A percentile compares a stretch with the other conserved stretches of the same genome.
Conservation (phyloP, 345 rosid genomes). For the Pugionium cornutum region DNA sequence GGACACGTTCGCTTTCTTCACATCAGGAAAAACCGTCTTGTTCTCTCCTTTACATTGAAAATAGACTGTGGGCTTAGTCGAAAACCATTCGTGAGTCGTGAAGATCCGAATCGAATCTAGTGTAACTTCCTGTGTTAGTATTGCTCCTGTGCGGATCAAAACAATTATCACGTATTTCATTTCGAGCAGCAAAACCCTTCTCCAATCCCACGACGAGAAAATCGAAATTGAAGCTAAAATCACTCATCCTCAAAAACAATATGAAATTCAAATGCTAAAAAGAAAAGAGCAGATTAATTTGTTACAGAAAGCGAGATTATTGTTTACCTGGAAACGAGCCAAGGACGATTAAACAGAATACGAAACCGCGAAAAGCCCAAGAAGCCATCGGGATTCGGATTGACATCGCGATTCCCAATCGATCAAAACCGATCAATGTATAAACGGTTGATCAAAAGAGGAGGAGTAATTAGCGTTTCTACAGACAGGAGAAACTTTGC, state of each 20-base stretch:
- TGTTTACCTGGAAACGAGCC: slow-evolving; percentile 35
- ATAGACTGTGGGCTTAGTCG: slow-evolving; percentile 53
- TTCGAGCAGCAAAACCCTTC: not conserved
- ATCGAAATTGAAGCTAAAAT: slow-evolving; percentile 8
- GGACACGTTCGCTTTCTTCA: slow-evolving; percentile 40
- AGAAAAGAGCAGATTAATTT: slow-evolving; percentile 6
- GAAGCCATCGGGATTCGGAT: slow-evolving; percentile 17
- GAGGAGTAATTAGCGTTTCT: slow-evolving; percentile 7
- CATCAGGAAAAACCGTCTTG: slow-evolving; percentile 57
- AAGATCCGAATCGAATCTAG: slow-evolving; percentile 56
- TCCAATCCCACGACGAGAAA: not conserved
- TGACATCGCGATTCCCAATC: slow-evolving; percentile 32
- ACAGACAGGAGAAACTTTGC: slow-evolving; percentile 8
- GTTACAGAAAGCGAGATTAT: not conserved
- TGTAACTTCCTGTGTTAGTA: slow-evolving; percentile 51
- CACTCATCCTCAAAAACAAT: not conserved
- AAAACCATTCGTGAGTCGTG: slow-evolving; percentile 57
- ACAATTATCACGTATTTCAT: not conserved
- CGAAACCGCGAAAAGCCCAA: slow-evolving; percentile 22
- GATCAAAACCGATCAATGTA: slow-evolving; percentile 16
- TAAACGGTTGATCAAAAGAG: slow-evolving; percentile 1
- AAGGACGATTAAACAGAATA: slow-evolving; percentile 30
- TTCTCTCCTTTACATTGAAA: slow-evolving; percentile 71
- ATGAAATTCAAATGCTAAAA: not conserved
- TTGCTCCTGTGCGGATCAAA: slow-evolving; percentile 40